Evolutionary conservation across 2,329 filamentous ascomycete species (phyloP).

Genomic region (Trichoderma aggressivum): DNA sequence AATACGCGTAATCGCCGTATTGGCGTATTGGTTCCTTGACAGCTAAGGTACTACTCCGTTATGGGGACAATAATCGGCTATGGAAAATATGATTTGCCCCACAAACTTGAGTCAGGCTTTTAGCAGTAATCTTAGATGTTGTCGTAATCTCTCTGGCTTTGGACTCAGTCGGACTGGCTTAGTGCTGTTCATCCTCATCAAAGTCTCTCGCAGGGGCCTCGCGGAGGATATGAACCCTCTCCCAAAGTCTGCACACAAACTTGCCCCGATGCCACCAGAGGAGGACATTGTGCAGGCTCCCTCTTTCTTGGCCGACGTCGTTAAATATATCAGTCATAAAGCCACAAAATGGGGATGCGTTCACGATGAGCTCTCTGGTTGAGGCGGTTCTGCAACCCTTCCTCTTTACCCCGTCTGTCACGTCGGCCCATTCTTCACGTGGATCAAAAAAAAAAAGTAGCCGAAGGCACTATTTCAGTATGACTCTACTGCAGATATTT

Average conservation of each 20-base stretch:
- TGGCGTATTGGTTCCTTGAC: background rate
- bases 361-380: too few relatives aligned
- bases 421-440: too few relatives aligned
- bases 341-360: too few relatives aligned
- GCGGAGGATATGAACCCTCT: too few relatives aligned
- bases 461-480: background rate
- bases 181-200: background rate
- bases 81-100: background rate
- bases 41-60: background rate
- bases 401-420: too few relatives aligned
- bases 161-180: background rate
- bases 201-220: background rate
- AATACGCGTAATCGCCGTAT: background rate
- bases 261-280: too few relatives aligned
- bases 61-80: background rate
- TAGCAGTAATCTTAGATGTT: background rate
- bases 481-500: background rate
- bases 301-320: too few relatives aligned
- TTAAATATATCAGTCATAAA: too few relatives aligned
- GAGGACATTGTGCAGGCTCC: too few relatives aligned
- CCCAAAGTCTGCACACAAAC: too few relatives aligned
- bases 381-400: too few relatives aligned
- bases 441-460: background rate
- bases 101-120: background rate
- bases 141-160: background rate